phyloP scores from a whole-genome alignment of 2,329 filamentous ascomycete species.

The Zopfia rhizophila region DNA sequence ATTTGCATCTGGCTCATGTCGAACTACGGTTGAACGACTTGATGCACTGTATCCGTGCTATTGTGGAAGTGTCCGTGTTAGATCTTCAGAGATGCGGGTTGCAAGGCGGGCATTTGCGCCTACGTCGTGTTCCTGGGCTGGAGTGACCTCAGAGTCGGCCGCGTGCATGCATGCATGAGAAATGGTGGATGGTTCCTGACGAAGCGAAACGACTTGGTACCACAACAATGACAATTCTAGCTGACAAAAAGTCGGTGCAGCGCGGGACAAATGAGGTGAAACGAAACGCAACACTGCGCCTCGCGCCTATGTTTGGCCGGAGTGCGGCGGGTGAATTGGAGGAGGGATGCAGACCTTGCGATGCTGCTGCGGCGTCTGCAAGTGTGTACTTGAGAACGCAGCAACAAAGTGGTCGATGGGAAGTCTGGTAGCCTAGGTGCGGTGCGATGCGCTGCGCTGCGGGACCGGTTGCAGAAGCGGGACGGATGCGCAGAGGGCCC shows the following conservation, averaged over 20 bases:
- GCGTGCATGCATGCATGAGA: constrained; percentile 53
- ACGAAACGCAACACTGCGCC: constrained; percentile 27
- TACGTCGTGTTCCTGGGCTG: constrained; percentile 37
- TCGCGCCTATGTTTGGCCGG: too few species aligned
- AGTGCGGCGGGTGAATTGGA: constrained; percentile 6
- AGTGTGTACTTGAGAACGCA: constrained; percentile 47
- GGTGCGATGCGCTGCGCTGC: constrained; percentile 47
- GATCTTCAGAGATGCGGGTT: constrained; percentile 34
- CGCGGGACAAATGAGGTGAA: constrained; percentile 31
- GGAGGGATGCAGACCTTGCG: constrained; percentile 43
- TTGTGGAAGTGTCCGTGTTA: constrained; percentile 41
- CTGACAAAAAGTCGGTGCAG: constrained; percentile 40
- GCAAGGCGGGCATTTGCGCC: constrained; percentile 45
- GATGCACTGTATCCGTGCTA: constrained; percentile 34
- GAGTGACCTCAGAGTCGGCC: constrained; percentile 42
- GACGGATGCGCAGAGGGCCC: constrained; percentile 33
- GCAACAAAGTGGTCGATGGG: constrained; percentile 4
- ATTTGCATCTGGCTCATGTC: constrained; percentile 55
- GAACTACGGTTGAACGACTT: constrained; percentile 26
- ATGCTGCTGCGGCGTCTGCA: constrained; percentile 42
- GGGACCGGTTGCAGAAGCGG: constrained; percentile 44
- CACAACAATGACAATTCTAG: constrained; percentile 22
- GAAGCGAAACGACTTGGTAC: constrained; percentile 43
- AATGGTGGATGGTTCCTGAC: constrained; percentile 40
- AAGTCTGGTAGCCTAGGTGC: constrained; percentile 37